Evolutionary conservation across 2,329 filamentous ascomycete species (phyloP).

Genomic region (Pseudogymnoascus sp.): DNA sequence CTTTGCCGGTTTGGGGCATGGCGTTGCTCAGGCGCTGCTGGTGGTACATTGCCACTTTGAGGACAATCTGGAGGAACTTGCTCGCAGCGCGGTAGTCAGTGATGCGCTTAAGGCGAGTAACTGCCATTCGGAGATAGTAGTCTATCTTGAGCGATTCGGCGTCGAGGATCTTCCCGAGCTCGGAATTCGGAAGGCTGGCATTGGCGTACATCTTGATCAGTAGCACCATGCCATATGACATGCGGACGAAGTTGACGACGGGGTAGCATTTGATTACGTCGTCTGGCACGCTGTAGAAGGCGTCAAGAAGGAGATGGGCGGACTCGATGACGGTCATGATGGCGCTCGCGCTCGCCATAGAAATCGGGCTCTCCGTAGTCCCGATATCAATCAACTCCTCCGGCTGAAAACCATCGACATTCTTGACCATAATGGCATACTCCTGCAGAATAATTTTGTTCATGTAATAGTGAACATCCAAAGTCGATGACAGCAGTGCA

Average conservation of each 20-base stretch:
- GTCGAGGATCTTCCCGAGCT: slow-evolving; percentile 57
- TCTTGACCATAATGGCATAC: slow-evolving; percentile 45
- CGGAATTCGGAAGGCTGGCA: slow-evolving; percentile 50
- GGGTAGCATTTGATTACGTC: slow-evolving; percentile 38
- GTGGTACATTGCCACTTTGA: slow-evolving; percentile 9
- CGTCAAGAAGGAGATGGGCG: slow-evolving; percentile 41
- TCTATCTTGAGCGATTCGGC: slow-evolving; percentile 52
- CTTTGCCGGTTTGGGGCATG: background rate
- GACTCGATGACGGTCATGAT: slow-evolving; percentile 41
- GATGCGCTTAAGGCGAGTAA: slow-evolving; percentile 33
- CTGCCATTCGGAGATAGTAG: slow-evolving; percentile 57
- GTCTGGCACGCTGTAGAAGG: slow-evolving; percentile 37
- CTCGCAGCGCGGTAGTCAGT: slow-evolving; percentile 3
- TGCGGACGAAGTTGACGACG: slow-evolving; percentile 40
- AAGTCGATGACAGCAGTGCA: slow-evolving; percentile 19
- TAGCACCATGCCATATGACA: slow-evolving; percentile 43
- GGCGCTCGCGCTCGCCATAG: slow-evolving; percentile 39
- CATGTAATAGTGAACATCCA: slow-evolving; percentile 37
- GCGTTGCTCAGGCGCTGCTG: background rate
- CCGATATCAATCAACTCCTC: slow-evolving; percentile 17
- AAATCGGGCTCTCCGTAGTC: slow-evolving; percentile 25
- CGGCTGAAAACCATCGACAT: slow-evolving; percentile 39
- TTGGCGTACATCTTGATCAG: slow-evolving; percentile 49
- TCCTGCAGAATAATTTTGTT: slow-evolving; percentile 48
- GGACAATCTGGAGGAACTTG: slow-evolving; percentile 8